phyloP scores from a whole-genome alignment of 345 rosid species.

The Pistacia integerrima region DNA sequence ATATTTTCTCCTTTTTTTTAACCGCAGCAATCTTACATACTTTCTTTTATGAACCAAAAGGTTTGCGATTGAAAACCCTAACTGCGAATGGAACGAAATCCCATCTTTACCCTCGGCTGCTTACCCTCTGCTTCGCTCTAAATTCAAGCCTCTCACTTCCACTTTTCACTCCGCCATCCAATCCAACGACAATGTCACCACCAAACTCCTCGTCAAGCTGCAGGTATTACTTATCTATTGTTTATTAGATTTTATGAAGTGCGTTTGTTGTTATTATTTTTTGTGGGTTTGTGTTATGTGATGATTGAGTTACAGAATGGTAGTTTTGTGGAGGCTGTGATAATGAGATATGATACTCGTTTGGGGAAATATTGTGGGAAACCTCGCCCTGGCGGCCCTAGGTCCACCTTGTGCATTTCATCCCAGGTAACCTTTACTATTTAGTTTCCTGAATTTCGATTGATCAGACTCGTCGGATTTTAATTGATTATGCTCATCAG shows the following conservation, averaged over 20 bases:
- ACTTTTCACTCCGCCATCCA: conserved; percentile 65
- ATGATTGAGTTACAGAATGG: conserved; percentile 51
- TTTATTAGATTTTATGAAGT: not conserved
- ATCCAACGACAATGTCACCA: conserved; percentile 82
- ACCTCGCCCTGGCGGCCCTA: conserved; percentile 80
- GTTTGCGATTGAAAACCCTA: conserved; percentile 71
- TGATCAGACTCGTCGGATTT: no score
- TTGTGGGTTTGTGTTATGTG: not conserved
- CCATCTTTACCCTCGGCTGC: conserved; percentile 74
- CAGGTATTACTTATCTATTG: conserved; percentile 45
- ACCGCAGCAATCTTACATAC: not conserved
- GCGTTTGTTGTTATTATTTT: not conserved
- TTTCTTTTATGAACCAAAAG: conserved; percentile 24
- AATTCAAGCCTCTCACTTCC: conserved; percentile 82
- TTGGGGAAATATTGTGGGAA: conserved; percentile 85
- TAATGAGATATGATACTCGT: conserved; percentile 87
- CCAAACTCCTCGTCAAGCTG: conserved; percentile 76
- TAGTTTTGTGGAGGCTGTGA: conserved; percentile 90
- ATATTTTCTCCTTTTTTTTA: not conserved
- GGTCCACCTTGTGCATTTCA: conserved; percentile 88
- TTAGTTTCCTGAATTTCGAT: not conserved
- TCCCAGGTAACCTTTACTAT: conserved; percentile 62
- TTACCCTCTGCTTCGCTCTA: conserved; percentile 65
- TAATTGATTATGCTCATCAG: not conserved
- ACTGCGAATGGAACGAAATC: conserved; percentile 71